phyloP scores from a whole-genome alignment of 495 filamentous ascomycete species.

The Penicillium pancosmium region DNA sequence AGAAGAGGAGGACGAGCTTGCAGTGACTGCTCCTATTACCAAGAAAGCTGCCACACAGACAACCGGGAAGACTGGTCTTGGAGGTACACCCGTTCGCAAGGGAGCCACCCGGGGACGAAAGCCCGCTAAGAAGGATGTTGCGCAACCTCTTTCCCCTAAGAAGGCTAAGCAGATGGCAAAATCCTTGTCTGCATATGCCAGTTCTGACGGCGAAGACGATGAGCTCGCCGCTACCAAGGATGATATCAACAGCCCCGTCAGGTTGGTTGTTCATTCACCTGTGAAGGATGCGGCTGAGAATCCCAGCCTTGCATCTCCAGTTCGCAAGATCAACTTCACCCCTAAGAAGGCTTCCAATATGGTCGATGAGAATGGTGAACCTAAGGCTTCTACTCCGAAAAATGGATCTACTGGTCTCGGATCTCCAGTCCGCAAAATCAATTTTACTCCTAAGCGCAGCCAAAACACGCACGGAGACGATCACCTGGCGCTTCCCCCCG shows the following conservation, averaged over 20 bases:
- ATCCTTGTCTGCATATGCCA: constrained; percentile 42
- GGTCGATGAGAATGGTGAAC: constrained; percentile 44
- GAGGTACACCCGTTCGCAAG: constrained; percentile 54
- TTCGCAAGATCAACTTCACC: constrained; percentile 46
- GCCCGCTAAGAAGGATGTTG: constrained; percentile 33
- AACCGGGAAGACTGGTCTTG: constrained; percentile 38
- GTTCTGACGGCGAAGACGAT: constrained; percentile 54
- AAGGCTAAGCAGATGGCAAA: constrained; percentile 57
- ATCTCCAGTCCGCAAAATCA: constrained; percentile 37
- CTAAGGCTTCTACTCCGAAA: constrained; percentile 27
- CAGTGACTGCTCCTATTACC: constrained; percentile 24
- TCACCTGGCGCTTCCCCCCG: constrained; percentile 28
- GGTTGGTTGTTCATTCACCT: constrained; percentile 44
- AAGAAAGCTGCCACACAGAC: constrained; percentile 18
- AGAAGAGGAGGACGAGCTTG: constrained; percentile 36
- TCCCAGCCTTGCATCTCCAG: constrained; percentile 41
- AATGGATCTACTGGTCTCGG: constrained; percentile 31
- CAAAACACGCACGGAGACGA: constrained; percentile 26
- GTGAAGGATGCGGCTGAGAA: constrained; percentile 32
- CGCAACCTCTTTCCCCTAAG: constrained; percentile 57
- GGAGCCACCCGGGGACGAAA: constrained; percentile 41
- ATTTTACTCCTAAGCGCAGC: constrained; percentile 33
- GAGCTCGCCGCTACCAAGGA: constrained; percentile 50
- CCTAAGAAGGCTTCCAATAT: constrained; percentile 30
- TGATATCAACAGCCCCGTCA: constrained; percentile 31